phyloP scores from a whole-genome alignment of 805 yeast genomes.

The Metschnikowia kunwiensis region DNA sequence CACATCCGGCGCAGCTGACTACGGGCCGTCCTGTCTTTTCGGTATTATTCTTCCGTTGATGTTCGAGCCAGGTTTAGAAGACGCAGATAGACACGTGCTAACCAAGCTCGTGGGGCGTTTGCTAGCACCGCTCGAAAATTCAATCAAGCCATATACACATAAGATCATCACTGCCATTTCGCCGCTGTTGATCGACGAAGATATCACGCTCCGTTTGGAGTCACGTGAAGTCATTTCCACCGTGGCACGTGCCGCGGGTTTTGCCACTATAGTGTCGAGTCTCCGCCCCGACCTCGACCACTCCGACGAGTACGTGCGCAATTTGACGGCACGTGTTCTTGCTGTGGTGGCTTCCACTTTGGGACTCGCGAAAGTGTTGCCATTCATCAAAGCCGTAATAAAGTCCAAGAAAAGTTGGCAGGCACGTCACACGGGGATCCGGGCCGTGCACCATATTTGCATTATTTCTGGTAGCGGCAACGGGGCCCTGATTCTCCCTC shows the following conservation, averaged over 20 bases:
- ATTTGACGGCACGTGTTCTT: conserved; percentile 70
- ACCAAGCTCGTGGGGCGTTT: conserved; percentile 74
- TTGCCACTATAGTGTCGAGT: conserved; percentile 72
- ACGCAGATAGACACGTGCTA: conserved; percentile 77
- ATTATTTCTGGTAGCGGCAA: conserved; percentile 57
- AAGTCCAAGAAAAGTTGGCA: conserved; percentile 73
- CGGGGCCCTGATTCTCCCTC: conserved; percentile 58
- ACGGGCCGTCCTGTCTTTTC: conserved; percentile 71
- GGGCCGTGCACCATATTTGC: conserved; percentile 74
- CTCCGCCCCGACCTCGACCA: conserved; percentile 81
- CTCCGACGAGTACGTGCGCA: conserved; percentile 75
- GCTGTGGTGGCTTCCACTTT: conserved; percentile 81
- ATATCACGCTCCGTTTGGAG: conserved; percentile 66
- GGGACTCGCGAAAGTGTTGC: conserved; percentile 68
- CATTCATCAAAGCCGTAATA: conserved; percentile 79
- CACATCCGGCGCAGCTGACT: conserved; percentile 56
- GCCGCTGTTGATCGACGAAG: conserved; percentile 80
- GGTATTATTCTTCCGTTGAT: conserved; percentile 72
- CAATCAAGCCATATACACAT: conserved; percentile 69
- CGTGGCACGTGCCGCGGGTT: conserved; percentile 77
- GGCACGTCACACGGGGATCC: conserved; percentile 80
- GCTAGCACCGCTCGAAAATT: conserved; percentile 59
- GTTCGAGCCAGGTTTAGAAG: conserved; percentile 68
- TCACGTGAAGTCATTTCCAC: conserved; percentile 77
- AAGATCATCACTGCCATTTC: conserved; percentile 69